Evolutionary conservation across 2,329 filamentous ascomycete genomes (phyloP), one percentile per base, ranked within the genome.

Genomic region (Aureobasidium sp.): DNA sequence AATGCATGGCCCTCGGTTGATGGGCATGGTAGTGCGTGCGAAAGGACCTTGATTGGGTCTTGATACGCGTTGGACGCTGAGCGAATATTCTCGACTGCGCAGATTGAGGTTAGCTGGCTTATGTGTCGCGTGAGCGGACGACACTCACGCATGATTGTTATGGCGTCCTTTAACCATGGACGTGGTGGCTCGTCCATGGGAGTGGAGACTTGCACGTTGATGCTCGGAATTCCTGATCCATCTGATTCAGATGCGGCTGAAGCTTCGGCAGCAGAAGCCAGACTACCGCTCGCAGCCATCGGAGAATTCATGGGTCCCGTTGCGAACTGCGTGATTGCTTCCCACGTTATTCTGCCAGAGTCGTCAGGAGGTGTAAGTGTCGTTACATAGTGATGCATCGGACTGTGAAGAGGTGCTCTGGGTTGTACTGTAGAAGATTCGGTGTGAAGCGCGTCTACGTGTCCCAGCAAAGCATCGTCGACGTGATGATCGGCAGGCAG

Each of bases 1-100:
- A 85, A 86, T 29, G 84, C 76, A 64, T 81, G 77, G 27, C 79
- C 76, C 23, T 70, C 73, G 53, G 73, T 65, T 15, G 78, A 80
- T 0, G 84, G 82, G 66, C 78, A 84, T 17, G 83, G 83, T 12
- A 86, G 75, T 20, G 83, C 84, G 67, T 87, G 84, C 15, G 83
- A 85, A 23, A 86, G 77, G 37, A 86, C 77, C 66, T 81, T 82
- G 56, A 86, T 74, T 23, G 79, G 76, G 27, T 34, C 44, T 46
- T 60, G 34, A 29, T 60, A 60, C 3, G 57, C 44, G n/a, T 34
- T 60, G 15, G 69, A 64, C 29, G 73, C 69, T 46, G 73, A 64
- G 39, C 69, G 68, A 36, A 75, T 51, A 61, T 70, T 70, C 74
- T 71, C 42, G 70, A 78, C 63, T 79, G 74, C 12, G 3, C 23